Percentiles rank a stretch among this genome's conserved stretches.
These are phyloP conservation scores for Mariannaea sp. DNA, from an alignment of 2,329 filamentous ascomycete genomes.

Conservation along the genomic window DNA sequence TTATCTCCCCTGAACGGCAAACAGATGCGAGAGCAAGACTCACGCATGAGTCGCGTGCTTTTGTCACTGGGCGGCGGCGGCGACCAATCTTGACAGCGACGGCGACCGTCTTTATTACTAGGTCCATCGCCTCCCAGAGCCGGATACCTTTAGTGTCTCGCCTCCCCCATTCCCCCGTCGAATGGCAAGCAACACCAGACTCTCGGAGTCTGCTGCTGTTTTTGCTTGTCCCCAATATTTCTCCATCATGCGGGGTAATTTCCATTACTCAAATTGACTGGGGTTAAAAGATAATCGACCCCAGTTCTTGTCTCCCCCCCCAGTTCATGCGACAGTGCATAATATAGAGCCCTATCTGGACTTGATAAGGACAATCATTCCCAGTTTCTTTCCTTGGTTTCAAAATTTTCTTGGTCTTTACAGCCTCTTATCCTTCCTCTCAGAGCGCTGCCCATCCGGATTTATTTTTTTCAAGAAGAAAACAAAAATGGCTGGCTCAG, in stretches of 20 bases:
- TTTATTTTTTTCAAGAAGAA: too few species aligned
- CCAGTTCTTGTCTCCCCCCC: slow-evolving; percentile 6
- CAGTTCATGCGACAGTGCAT: background rate
- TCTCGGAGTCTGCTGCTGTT: background rate
- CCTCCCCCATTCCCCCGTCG: too few species aligned
- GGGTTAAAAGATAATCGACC: slow-evolving; percentile 20
- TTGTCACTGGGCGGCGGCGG: slow-evolving; percentile 7
- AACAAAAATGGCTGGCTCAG: slow-evolving; percentile 15
- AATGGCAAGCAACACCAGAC: too few species aligned
- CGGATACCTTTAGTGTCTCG: background rate
- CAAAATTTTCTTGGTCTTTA: background rate
- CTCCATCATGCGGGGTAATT: slow-evolving; percentile 34
- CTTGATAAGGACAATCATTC: slow-evolving; percentile 8
- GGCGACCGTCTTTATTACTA: background rate
- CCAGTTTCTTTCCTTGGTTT: background rate
- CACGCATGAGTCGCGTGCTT: slow-evolving; percentile 4
- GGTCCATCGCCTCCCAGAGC: background rate
- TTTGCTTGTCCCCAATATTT: too few species aligned
- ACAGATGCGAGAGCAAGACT: background rate
- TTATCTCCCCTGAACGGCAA: background rate
- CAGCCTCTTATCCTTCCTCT: background rate
- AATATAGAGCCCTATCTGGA: background rate
- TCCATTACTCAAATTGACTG: slow-evolving; percentile 29
- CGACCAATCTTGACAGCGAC: background rate
- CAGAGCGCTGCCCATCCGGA: background rate